Conservation (phyloP, 2,329 filamentous ascomycete species). For the Aspergillus awamori region DNA sequence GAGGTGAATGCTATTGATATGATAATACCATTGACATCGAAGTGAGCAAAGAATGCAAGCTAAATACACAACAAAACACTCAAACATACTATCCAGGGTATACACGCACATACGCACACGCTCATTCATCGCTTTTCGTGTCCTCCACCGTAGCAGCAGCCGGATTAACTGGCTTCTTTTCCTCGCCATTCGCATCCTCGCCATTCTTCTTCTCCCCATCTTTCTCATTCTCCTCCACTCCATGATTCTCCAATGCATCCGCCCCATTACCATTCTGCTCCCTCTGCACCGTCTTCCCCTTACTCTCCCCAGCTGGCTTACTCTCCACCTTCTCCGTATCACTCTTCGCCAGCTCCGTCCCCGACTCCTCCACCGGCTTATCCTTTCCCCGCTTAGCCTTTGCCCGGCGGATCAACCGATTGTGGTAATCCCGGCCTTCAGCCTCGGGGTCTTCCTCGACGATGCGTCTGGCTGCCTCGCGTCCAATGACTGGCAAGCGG, state of each 20-base stretch:
- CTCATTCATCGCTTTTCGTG: not conserved
- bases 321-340: slow-evolving; percentile 20
- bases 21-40: not conserved
- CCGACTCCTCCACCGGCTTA: slow-evolving; percentile 27
- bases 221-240: not conserved
- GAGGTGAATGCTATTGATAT: not conserved
- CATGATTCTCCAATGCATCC: not conserved
- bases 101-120: not conserved
- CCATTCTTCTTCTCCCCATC: not conserved
- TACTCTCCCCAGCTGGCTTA: slow-evolving; percentile 13
- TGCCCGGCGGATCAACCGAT: slow-evolving; percentile 34
- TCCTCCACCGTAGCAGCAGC: slow-evolving; percentile 4
- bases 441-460: slow-evolving; percentile 41
- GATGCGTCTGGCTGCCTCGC: slow-evolving; percentile 44
- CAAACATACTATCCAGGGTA: not conserved
- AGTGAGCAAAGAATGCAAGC: not conserved
- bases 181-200: not conserved
- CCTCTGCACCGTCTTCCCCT: slow-evolving; percentile 28
- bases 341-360: slow-evolving; percentile 26
- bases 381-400: slow-evolving; percentile 23
- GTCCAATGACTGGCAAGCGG: slow-evolving; percentile 44
- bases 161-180: not conserved
- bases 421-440: slow-evolving; percentile 40
- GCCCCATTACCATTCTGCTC: slow-evolving; percentile 1
- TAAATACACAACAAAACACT: not conserved